Evolutionary conservation across 2,329 filamentous ascomycete genomes (phyloP).

Genomic region (Aspergillus fumigatus): DNA sequence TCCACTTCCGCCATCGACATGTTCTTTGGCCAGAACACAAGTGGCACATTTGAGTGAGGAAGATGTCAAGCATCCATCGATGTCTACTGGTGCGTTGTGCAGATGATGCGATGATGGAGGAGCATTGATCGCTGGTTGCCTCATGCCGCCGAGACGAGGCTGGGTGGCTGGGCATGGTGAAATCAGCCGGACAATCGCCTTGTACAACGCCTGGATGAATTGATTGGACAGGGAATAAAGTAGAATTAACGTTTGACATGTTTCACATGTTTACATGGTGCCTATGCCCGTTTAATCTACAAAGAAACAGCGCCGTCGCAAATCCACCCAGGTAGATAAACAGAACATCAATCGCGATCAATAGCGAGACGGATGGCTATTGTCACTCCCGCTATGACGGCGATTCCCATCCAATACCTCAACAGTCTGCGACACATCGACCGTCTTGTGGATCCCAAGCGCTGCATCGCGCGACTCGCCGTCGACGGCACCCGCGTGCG

Average conservation of each 20-base stretch:
- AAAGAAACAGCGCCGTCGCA: too few relatives aligned
- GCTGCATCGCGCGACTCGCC: constrained; percentile 1
- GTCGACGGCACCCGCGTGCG: constrained; percentile 23
- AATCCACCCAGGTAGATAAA: neutral
- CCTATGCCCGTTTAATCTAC: too few relatives aligned
- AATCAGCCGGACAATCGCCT: neutral
- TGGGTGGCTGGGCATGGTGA: neutral
- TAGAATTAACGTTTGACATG: neutral
- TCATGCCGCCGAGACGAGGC: neutral
- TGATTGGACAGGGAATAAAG: neutral
- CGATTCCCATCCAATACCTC: constrained; percentile 12
- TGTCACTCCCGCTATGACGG: neutral
- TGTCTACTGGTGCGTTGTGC: neutral
- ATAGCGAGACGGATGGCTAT: neutral
- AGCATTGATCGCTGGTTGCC: neutral
- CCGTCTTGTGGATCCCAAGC: constrained; percentile 17
- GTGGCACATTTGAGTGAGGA: neutral
- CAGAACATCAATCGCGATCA: neutral
- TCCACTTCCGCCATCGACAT: neutral
- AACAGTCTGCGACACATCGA: constrained; percentile 20
- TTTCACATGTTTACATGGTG: too few relatives aligned
- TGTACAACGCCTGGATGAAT: neutral
- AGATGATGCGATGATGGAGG: neutral
- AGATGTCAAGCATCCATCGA: neutral
- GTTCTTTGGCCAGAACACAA: neutral